Conservation (phyloP, 2,329 filamentous ascomycete species). For the Beauveria medogensis region DNA sequence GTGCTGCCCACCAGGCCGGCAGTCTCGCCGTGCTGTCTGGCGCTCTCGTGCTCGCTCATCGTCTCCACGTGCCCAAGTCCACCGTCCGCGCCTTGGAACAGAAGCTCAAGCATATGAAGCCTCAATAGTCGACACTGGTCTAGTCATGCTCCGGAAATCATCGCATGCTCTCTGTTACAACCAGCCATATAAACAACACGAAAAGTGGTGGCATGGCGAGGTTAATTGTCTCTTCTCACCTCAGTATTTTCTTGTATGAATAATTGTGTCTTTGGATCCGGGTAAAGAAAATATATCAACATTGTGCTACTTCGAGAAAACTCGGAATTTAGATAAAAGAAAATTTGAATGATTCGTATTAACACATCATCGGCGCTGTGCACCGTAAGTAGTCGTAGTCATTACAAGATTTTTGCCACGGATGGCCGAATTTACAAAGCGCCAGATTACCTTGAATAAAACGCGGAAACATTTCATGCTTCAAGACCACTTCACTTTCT, state of each 20-base stretch:
- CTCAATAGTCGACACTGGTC: constrained; percentile 21
- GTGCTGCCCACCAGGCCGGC: constrained; percentile 88
- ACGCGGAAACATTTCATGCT: neutral
- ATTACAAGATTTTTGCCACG: constrained; percentile 17
- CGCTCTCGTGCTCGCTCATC: constrained; percentile 68
- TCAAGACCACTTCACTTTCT: neutral
- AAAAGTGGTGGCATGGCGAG: neutral
- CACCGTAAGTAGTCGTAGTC: constrained; percentile 21
- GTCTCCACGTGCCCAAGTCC: constrained; percentile 64
- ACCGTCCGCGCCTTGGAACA: constrained; percentile 53
- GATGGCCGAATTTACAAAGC: neutral
- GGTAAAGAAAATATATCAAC: neutral
- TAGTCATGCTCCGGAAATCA: neutral
- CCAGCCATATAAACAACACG: neutral
- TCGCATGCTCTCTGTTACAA: constrained; percentile 6
- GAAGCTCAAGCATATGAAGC: constrained; percentile 29
- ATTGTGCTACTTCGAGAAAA: neutral
- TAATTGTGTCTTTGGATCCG: neutral
- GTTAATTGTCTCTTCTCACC: neutral
- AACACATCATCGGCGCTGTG: constrained; percentile 22
- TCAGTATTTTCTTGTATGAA: constrained; percentile 11
- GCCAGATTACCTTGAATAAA: neutral
- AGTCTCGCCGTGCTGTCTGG: constrained; percentile 78
- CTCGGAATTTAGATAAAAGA: neutral
- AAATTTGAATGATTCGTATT: constrained; percentile 51